Evolutionary conservation across 2,329 filamentous ascomycete species (phyloP), one percentile per base, ranked within the genome.

Genomic region (Furcasterigmium furcatum): DNA sequence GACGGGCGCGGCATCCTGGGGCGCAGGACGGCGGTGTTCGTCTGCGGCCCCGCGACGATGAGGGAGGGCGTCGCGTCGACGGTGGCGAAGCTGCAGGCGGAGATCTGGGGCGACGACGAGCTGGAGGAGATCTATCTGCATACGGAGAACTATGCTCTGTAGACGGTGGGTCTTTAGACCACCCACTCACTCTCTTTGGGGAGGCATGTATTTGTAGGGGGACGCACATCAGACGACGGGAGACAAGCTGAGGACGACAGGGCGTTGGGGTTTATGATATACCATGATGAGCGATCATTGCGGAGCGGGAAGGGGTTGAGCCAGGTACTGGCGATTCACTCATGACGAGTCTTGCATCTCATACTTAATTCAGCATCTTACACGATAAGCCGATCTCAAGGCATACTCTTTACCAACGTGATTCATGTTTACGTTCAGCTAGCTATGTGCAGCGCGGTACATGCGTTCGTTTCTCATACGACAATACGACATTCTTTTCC

Each of bases 61-160:
- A 74, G 92, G 52, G 82, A 91, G 12, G 90, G 91, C 54, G 91
- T 96, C 14, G 85, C 88, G n/a, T 88, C 82, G 54, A 87, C 88
- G 1, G 89, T 96, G 20, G 92, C 92, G 3, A 72, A 79, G 47
- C 69, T 96, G 57, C 92, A 97, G 74, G 80, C 80, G 21, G 82
- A 85, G 64, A 91, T 97, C 41, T 91, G 89, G 86, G 83, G 79
- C 6, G 85, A 90, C 55, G 80, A 84, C 27, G 77, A 79, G 56
- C 79, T 87, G 39, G 91, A 96, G 61, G 92, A 96, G 76, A 87
- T 97, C 45, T 96, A 91, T 64, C 67, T 96, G 63, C 92, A 96
- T 71, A 88, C 91, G 4, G 92, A 97, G 74, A 96, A 96, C 64
- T 96, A 96, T 70, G 88, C 91, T 43, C 74, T 96, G 51, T 96